These are phyloP conservation scores for Reutealis trisperma DNA, from an alignment of 345 rosid species.

Conservation along the genomic window DNA sequence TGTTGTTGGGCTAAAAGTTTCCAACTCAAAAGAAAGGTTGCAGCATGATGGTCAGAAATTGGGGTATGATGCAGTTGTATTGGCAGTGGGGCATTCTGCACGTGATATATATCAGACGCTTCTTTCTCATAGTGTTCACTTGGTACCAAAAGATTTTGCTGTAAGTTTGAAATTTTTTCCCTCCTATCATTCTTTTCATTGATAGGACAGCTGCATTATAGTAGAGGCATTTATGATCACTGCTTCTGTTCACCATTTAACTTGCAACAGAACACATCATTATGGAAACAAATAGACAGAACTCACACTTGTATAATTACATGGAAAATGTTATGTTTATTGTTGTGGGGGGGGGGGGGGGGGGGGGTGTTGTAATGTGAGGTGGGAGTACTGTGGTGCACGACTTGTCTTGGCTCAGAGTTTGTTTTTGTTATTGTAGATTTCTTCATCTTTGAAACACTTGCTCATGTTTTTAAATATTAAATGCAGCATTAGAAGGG, in stretches of 20 bases:
- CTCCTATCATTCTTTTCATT: background rate
- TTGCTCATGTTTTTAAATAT: too few relatives aligned
- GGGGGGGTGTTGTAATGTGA: background rate
- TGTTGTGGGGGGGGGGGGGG: background rate
- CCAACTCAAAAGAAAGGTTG: slow-evolving; percentile 51
- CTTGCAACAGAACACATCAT: background rate
- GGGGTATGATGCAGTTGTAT: slow-evolving; percentile 72
- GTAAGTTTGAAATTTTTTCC: slow-evolving; percentile 48
- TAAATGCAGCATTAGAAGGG: too few relatives aligned
- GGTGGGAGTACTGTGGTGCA: background rate
- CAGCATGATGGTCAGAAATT: slow-evolving; percentile 37
- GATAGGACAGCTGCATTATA: background rate
- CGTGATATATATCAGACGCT: slow-evolving; percentile 91
- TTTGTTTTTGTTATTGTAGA: too few relatives aligned
- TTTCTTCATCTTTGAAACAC: background rate
- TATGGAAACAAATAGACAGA: background rate
- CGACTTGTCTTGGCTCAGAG: background rate
- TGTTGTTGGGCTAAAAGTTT: slow-evolving; percentile 71
- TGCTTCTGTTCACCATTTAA: background rate
- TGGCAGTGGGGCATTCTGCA: slow-evolving; percentile 98
- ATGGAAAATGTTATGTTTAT: background rate
- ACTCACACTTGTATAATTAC: too few relatives aligned
- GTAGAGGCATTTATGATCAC: background rate
- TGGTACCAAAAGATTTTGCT: slow-evolving; percentile 86
- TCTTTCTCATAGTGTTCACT: slow-evolving; percentile 72